Conservation (phyloP, 345 rosid species). For the Erodium maritimum region DNA sequence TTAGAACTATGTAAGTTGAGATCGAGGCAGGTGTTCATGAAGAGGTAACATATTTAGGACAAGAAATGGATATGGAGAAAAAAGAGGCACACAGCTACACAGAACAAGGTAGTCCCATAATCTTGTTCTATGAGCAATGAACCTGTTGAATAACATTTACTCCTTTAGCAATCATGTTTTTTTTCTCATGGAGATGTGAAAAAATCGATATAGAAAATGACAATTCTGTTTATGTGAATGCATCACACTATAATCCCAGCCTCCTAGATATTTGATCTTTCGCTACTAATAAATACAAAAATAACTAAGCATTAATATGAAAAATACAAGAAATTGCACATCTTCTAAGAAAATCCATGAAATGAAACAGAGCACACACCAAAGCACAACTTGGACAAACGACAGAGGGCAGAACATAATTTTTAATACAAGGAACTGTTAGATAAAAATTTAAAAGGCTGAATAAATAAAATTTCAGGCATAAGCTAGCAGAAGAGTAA, state of each 20-base stretch:
- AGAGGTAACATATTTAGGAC: neutral
- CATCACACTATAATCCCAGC: too few relatives aligned
- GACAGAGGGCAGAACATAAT: neutral
- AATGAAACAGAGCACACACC: neutral
- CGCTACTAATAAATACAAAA: neutral
- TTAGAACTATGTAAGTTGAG: neutral
- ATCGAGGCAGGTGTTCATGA: neutral
- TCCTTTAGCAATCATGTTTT: too few relatives aligned
- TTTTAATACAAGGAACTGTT: too few relatives aligned
- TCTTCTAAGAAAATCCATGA: neutral
- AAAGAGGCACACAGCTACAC: too few relatives aligned
- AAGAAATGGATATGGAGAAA: too few relatives aligned
- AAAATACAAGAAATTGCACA: neutral
- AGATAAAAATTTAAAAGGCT: neutral
- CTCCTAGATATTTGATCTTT: too few relatives aligned
- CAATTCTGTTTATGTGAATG: neutral
- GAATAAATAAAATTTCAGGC: neutral
- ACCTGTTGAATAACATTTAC: too few relatives aligned
- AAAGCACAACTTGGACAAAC: neutral
- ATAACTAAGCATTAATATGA: neutral
- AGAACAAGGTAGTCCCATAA: too few relatives aligned
- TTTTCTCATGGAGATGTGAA: too few relatives aligned
- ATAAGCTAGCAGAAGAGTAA: neutral
- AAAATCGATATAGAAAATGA: neutral
- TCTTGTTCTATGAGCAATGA: too few relatives aligned